Evolutionary conservation across 108 stramenopile species (phyloP), one percentile per base, ranked within the genome.

Genomic region (Epithemia pelagica): DNA sequence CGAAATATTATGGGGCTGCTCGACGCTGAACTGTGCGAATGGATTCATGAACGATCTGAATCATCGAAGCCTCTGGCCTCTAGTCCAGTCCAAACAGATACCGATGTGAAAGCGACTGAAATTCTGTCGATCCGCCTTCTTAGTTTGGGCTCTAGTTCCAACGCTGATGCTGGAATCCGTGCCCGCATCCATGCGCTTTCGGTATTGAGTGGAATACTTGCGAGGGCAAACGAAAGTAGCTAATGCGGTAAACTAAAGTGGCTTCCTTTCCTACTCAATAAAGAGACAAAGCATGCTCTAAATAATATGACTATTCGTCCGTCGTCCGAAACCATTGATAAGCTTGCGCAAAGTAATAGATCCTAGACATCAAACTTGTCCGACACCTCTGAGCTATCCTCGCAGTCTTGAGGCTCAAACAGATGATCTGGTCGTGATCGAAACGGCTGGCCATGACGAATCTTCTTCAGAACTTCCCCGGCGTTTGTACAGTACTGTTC

Each of bases 1-100:
- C 71, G 82, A 29, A 72, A 71, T 29, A 55, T 89, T n/a, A 70
- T 89, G 53, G 76, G 77, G 57, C 67, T 85, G 52, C 70, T 92
- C 24, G 91, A 92, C 73, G 85, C 91, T 2, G 85, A 89, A 64
- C 72, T 89, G 32, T 87, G 82, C 62, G 73, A 78, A 58, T 88
- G 82, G 81, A 62, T 92, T 20, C 70, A 78, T 58, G 82, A 86
- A 46, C 78, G 82, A 52, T 86, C 91, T 3, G 74, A 75, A 29
- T 69, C 63, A 64, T 72, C 69, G 21, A 71, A 59, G 56, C 33
- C 74, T 26, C 30, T 77, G 65, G 30, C 66, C 20, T 59, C 65
- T 52, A 61, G 58, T 15, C 22, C 19, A 29, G 27, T 27, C 21
- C 30, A 58, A 19, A 53, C 57, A 3, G 63, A 65, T 30, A 76